Evolutionary conservation across 1,284 basidiomycete species (phyloP).

Genomic region (Cutaneotrichosporon cutaneum): DNA sequence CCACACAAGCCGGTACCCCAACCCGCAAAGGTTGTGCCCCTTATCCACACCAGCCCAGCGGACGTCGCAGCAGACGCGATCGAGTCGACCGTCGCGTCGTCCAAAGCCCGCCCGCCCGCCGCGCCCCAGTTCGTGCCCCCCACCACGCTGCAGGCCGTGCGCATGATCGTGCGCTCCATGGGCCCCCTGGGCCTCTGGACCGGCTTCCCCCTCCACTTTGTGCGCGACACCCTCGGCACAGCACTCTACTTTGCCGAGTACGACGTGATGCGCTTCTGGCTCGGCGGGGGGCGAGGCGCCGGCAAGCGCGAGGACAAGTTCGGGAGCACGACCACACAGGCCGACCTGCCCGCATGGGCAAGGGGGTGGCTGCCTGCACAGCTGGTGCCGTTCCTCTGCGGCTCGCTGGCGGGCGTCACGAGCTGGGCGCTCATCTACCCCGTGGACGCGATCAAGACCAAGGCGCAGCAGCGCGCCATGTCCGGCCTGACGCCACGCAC

Average conservation of each 20-base stretch:
- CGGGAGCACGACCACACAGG: conserved; percentile 29
- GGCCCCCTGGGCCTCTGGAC: conserved; percentile 46
- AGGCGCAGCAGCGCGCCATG: conserved; percentile 51
- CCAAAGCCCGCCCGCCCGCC: neutral
- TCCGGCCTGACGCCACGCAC: conserved; percentile 45
- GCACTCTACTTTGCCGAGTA: conserved; percentile 54
- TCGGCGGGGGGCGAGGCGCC: conserved; percentile 25
- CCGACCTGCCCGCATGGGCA: conserved; percentile 49
- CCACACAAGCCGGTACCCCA: neutral
- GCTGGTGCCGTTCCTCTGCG: conserved; percentile 51
- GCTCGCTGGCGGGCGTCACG: conserved; percentile 51
- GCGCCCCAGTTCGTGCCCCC: conserved; percentile 35
- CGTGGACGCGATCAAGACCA: conserved; percentile 53
- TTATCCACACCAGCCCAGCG: neutral
- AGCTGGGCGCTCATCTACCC: conserved; percentile 54
- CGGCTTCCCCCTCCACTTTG: conserved; percentile 47
- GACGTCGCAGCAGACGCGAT: conserved; percentile 3
- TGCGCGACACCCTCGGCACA: conserved; percentile 51
- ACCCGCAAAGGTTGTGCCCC: conserved; percentile 10
- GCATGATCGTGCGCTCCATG: conserved; percentile 36
- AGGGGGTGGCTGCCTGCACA: conserved; percentile 41
- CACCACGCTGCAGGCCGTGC: conserved; percentile 47
- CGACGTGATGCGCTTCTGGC: conserved; percentile 49
- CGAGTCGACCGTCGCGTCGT: neutral
- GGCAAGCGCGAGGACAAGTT: conserved; percentile 9